These are phyloP conservation scores for Melastoma malabathricum DNA, from an alignment of 345 rosid genomes.

Conservation along the genomic window DNA sequence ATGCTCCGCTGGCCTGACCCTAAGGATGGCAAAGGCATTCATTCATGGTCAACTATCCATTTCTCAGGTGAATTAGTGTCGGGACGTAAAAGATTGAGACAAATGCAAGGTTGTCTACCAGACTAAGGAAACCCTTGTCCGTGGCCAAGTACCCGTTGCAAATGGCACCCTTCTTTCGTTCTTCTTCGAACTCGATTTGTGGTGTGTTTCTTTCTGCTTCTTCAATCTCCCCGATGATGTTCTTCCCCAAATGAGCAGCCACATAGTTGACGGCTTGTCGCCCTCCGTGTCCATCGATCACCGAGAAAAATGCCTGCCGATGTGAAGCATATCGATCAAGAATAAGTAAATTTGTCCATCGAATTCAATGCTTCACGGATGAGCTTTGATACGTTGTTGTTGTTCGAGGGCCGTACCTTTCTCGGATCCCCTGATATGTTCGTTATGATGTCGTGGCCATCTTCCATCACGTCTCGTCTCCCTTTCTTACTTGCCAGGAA, in stretches of 20 bases:
- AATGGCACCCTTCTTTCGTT: slow-evolving; percentile 17
- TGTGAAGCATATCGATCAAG: neutral
- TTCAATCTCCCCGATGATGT: slow-evolving; percentile 24
- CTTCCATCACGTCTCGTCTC: slow-evolving; percentile 37
- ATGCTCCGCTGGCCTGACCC: slow-evolving; percentile 40
- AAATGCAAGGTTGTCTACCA: slow-evolving; percentile 16
- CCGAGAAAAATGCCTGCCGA: slow-evolving; percentile 29
- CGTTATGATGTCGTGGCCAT: slow-evolving; percentile 20
- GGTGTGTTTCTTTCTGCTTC: neutral
- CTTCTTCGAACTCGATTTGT: neutral
- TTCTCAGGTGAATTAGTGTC: neutral
- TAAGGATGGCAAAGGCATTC: slow-evolving; percentile 3
- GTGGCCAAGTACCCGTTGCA: slow-evolving; percentile 27
- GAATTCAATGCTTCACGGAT: too few species aligned
- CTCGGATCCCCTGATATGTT: slow-evolving; percentile 33
- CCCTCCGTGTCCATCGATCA: slow-evolving; percentile 49
- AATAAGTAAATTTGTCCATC: neutral
- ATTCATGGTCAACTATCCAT: neutral
- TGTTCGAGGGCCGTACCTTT: slow-evolving; percentile 15
- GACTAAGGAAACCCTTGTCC: slow-evolving; percentile 33
- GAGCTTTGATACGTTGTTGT: too few species aligned
- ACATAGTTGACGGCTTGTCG: slow-evolving; percentile 28
- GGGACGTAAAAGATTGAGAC: too few species aligned
- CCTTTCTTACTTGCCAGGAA: slow-evolving; percentile 32
- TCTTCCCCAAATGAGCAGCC: slow-evolving; percentile 32